These are phyloP conservation scores for Nicotiana tomentosiformis DNA, from an alignment of 257 asterid species.

Conservation along the genomic window DNA sequence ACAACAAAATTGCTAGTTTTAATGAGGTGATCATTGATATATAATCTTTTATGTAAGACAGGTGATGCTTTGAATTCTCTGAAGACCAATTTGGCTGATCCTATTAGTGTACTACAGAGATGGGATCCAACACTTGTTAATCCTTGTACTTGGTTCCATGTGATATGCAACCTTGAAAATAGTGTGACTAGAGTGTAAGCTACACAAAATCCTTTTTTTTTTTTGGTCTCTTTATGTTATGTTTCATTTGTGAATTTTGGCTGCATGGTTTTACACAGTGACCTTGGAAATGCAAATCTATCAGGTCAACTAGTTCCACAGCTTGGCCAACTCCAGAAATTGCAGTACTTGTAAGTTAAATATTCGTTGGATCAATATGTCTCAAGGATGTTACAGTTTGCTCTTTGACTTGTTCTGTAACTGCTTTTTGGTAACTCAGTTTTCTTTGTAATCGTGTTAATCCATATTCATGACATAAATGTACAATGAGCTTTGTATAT, in stretches of 20 bases:
- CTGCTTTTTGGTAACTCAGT: neutral
- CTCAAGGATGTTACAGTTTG: neutral
- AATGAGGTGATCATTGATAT: neutral
- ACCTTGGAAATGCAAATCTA: constrained; percentile 89
- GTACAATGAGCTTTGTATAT: neutral
- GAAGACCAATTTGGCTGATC: constrained; percentile 69
- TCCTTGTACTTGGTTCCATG: constrained; percentile 97
- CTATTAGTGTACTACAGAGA: constrained; percentile 82
- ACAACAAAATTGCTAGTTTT: neutral
- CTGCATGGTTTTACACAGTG: constrained; percentile 41
- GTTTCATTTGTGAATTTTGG: neutral
- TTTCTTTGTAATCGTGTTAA: neutral
- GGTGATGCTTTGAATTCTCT: constrained; percentile 85
- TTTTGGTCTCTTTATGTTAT: neutral
- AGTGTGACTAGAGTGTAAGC: constrained; percentile 87
- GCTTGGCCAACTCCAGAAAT: constrained; percentile 67
- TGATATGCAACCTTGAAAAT: constrained; percentile 67
- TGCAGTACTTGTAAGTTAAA: constrained; percentile 83
- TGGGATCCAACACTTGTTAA: constrained; percentile 95
- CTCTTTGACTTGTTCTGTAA: neutral
- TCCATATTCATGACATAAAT: neutral
- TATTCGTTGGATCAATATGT: neutral
- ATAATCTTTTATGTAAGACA: constrained; percentile 25
- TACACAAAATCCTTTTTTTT: neutral
- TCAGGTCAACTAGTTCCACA: constrained; percentile 75